These are phyloP conservation scores for Erysiphe neolycopersici DNA, from an alignment of 2,329 filamentous ascomycete species.

Conservation along the genomic window DNA sequence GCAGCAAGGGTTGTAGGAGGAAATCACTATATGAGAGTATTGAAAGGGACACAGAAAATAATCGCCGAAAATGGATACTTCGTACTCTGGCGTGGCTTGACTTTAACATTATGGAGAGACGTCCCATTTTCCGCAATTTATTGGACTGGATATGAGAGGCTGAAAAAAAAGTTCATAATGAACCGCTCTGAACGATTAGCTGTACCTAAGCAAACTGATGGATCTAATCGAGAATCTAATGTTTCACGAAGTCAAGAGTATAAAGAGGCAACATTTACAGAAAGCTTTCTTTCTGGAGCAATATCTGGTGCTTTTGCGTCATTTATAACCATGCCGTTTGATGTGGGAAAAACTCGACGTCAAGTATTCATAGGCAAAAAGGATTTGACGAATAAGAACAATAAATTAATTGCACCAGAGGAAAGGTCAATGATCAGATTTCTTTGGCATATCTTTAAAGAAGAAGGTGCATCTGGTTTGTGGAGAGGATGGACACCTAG, in stretches of 20 bases:
- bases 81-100: conserved; percentile 73
- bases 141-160: conserved; percentile 91
- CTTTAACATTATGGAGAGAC: conserved; percentile 81
- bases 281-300: conserved; percentile 74
- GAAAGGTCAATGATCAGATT: conserved; percentile 55
- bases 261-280: conserved; percentile 51
- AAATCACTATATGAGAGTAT: conserved; percentile 52
- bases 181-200: conserved; percentile 21
- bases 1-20: conserved; percentile 33
- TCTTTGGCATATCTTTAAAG: conserved; percentile 71
- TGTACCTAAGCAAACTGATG: conserved; percentile 15
- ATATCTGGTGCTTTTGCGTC: conserved; percentile 63
- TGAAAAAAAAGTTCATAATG: conserved; percentile 45
- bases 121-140: conserved; percentile 94
- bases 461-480: conserved; percentile 54
- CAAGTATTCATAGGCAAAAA: conserved; percentile 47
- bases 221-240: conserved; percentile 15
- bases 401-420: conserved; percentile 30
- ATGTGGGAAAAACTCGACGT: conserved; percentile 88
- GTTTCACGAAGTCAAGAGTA: conserved; percentile 38
- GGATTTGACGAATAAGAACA: conserved; percentile 13
- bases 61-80: conserved; percentile 48
- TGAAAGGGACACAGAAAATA: conserved; percentile 54
- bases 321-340: conserved; percentile 78
- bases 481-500: conserved; percentile 83